Evolutionary conservation across 495 filamentous ascomycete genomes (phyloP), one percentile per base, ranked within the genome.

Genomic region (Trichoderma gamsii): DNA sequence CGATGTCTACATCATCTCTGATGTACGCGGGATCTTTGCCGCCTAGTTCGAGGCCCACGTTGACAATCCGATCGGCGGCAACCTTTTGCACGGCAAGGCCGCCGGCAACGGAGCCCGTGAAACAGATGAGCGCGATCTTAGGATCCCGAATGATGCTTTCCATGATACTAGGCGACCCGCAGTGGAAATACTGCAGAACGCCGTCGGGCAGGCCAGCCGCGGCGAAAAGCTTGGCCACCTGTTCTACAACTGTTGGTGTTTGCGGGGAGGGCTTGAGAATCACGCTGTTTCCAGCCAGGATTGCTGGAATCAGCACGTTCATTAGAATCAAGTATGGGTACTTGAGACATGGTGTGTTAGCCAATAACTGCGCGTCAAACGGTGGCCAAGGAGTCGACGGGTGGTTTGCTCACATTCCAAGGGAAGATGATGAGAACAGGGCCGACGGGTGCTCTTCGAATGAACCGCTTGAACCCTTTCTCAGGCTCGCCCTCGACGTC

Each of bases 21-120:
- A 97, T 84, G 72, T 97, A 97, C 11, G 93, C 93, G 3, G 93
- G 91, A 75, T 97, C 94, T 70, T 97, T 97, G 49, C 93, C 93
- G 41, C 93, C 93, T 11, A 97, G 87, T 72, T 97, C 93, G 3
- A 97, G 84, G 2, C 91, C 89, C 29, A 97, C 90, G 44, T 90
- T 88, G 68, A 95, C 86, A 64, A 96, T 83, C 56, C 92, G 83
- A 71, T 92, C 89, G 2, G 90, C 83, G 13, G 93, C 92, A 7
- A 91, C 90, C 70, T 86, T 85, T 74, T 96, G 92, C n/a, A 97
- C 89, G 1, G 89, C 85, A 52, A 97, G 79, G 11, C 93, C 93
- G 51, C 92, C 91, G 32, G 89, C 88, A 2, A 96, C 91, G 5
- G 93, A 97, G n/a, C 93, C 93, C 2, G 93, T 97, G 76, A 97